Conservation (phyloP, 2,329 filamentous ascomycete species). For the Helicocarpus griseus region DNA sequence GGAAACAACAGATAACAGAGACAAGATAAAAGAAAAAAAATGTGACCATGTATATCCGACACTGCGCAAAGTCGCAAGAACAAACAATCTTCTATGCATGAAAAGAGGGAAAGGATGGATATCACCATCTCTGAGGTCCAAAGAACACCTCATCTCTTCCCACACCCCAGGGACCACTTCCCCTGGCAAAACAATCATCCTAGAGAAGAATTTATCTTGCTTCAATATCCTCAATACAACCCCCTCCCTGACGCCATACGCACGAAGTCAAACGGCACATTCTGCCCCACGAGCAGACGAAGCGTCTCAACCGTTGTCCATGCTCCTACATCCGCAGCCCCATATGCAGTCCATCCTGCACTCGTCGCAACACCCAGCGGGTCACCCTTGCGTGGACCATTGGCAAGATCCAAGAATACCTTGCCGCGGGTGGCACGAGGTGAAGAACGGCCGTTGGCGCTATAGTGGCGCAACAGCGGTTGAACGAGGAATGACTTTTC, state of each 20-base stretch:
- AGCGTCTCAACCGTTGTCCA: conserved; percentile 79
- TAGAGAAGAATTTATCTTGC: too few relatives aligned
- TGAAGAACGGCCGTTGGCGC: conserved; percentile 32
- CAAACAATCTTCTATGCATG: not conserved
- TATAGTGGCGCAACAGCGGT: conserved; percentile 65
- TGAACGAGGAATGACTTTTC: conserved; percentile 72
- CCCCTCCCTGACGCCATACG: conserved; percentile 57
- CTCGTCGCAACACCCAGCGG: conserved; percentile 60
- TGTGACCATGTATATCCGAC: not conserved
- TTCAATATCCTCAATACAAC: conserved; percentile 33
- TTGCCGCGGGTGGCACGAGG: conserved; percentile 41
- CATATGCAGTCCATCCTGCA: conserved; percentile 71
- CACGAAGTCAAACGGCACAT: conserved; percentile 81
- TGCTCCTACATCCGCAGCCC: conserved; percentile 67
- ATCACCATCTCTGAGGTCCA: too few relatives aligned
- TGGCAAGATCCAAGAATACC: conserved; percentile 72
- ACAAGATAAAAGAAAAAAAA: not conserved
- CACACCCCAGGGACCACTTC: too few relatives aligned
- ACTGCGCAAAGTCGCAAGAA: too few relatives aligned
- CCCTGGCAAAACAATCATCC: too few relatives aligned
- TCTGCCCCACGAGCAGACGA: conserved; percentile 69
- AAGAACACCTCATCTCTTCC: too few relatives aligned
- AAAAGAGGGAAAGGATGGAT: too few relatives aligned
- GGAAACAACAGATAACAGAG: not conserved
- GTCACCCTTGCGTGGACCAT: conserved; percentile 57